phyloP scores from a whole-genome alignment of 805 yeast species.

The Candida vaughaniae region DNA sequence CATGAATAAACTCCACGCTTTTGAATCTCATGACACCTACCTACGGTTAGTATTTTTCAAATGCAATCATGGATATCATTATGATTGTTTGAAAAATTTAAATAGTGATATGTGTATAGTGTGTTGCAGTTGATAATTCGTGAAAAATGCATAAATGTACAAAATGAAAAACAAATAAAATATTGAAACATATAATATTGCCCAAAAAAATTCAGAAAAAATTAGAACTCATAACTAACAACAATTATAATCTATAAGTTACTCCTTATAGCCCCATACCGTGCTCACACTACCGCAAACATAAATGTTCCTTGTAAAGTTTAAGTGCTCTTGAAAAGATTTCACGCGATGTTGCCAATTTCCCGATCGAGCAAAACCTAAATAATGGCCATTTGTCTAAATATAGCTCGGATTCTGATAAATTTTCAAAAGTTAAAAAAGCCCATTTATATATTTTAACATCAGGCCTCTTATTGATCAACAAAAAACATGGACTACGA shows the following conservation, averaged over 20 bases:
- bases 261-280: too few species aligned
- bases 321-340: too few species aligned
- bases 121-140: constrained; percentile 13
- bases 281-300: not conserved
- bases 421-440: too few species aligned
- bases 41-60: constrained; percentile 52
- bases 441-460: too few species aligned
- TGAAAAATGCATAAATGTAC: too few species aligned
- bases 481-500: constrained; percentile 1
- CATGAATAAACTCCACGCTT: not conserved
- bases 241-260: too few species aligned
- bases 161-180: too few species aligned
- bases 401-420: constrained; percentile 3
- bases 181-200: too few species aligned
- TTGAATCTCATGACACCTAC: constrained; percentile 9
- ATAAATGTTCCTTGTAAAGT: too few species aligned
- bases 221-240: too few species aligned
- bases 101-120: constrained; percentile 26
- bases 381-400: constrained; percentile 10
- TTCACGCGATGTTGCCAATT: constrained; percentile 5
- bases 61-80: constrained; percentile 68
- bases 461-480: too few species aligned
- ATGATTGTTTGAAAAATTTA: constrained; percentile 51
- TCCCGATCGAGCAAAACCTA: constrained; percentile 9
- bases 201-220: too few species aligned